Evolutionary conservation across 306 rosid species (phyloP).

Genomic region (Phaseolus lunatus): DNA sequence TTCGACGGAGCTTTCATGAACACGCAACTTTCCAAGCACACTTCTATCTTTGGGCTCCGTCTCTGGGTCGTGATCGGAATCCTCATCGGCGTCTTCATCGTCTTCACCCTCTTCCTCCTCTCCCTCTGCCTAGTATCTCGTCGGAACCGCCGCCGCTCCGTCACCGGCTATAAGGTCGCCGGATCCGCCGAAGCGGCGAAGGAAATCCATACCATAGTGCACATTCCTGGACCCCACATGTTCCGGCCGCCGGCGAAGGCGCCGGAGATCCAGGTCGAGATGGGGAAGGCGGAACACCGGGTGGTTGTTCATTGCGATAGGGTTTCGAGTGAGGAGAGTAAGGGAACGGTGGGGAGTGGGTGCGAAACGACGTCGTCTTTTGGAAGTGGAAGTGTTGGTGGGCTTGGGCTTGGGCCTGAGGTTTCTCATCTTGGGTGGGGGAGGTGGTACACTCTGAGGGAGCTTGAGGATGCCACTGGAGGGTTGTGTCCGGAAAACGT

Average conservation of each 20-base stretch:
- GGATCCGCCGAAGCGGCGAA: constrained; percentile 57
- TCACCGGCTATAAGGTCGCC: constrained; percentile 4
- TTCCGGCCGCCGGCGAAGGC: constrained; percentile 51
- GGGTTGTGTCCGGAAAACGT: constrained; percentile 86
- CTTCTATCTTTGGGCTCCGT: constrained; percentile 89
- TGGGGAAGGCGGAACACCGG: constrained; percentile 77
- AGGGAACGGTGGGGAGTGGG: constrained; percentile 59
- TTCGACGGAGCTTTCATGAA: constrained; percentile 82
- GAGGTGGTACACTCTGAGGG: constrained; percentile 94
- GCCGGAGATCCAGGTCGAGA: constrained; percentile 84
- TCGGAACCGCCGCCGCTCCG: constrained; percentile 50
- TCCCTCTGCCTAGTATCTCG: constrained; percentile 93
- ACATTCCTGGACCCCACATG: constrained; percentile 60
- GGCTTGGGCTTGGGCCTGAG: constrained; percentile 67
- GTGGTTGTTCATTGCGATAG: constrained; percentile 75
- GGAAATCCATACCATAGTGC: constrained; percentile 83
- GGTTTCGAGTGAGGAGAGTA: constrained; percentile 83
- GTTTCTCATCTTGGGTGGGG: constrained; percentile 99
- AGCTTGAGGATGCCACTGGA: constrained; percentile 89
- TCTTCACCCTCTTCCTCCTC: constrained; percentile 79
- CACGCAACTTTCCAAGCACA: constrained; percentile 75
- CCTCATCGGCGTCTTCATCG: constrained; percentile 73
- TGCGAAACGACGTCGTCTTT: constrained; percentile 64
- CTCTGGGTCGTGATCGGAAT: constrained; percentile 95
- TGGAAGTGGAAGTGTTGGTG: constrained; percentile 68